phyloP scores from a whole-genome alignment of 2,329 filamentous ascomycete genomes.

The Claviceps sp. region DNA sequence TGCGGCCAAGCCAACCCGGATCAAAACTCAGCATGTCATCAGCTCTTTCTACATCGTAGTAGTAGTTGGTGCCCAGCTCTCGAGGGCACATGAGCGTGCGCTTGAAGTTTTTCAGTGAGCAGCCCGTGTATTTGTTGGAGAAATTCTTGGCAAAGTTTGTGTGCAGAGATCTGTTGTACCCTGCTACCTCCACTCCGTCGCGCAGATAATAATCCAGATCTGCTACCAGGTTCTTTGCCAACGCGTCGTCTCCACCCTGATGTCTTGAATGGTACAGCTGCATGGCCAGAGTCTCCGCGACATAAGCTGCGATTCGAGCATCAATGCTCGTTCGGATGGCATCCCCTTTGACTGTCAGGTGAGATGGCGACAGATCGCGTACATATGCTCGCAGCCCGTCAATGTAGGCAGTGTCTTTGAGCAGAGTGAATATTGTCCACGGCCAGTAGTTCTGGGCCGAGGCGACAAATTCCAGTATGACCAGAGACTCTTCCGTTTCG shows the following conservation, averaged over 20 bases:
- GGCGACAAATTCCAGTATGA: constrained; percentile 75
- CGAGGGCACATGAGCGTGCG: constrained; percentile 53
- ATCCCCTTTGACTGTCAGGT: constrained; percentile 39
- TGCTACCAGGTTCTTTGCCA: constrained; percentile 58
- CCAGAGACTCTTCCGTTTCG: constrained; percentile 51
- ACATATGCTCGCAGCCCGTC: constrained; percentile 59
- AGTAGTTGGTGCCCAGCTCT: constrained; percentile 63
- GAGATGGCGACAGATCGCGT: constrained; percentile 38
- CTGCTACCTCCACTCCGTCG: constrained; percentile 63
- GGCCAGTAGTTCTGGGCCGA: constrained; percentile 90
- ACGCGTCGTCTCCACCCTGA: constrained; percentile 47
- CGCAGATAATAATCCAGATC: constrained; percentile 70
- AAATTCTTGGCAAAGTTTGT: constrained; percentile 78
- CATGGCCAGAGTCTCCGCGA: constrained; percentile 82
- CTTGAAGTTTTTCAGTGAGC: constrained; percentile 67
- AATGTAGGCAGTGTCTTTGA: constrained; percentile 62
- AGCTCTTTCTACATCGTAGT: constrained; percentile 69
- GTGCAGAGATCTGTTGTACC: constrained; percentile 81
- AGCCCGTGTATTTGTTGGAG: constrained; percentile 59
- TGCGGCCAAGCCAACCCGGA: constrained; percentile 58
- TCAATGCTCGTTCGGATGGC: constrained; percentile 44
- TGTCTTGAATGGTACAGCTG: constrained; percentile 79
- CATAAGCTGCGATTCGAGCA: constrained; percentile 62
- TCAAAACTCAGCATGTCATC: constrained; percentile 65
- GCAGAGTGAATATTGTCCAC: constrained; percentile 74